Percentiles rank a stretch among this genome's conserved stretches.
Evolutionary conservation across 805 yeast species (phyloP).

Genomic region (Hagleromyces aurorensis): DNA sequence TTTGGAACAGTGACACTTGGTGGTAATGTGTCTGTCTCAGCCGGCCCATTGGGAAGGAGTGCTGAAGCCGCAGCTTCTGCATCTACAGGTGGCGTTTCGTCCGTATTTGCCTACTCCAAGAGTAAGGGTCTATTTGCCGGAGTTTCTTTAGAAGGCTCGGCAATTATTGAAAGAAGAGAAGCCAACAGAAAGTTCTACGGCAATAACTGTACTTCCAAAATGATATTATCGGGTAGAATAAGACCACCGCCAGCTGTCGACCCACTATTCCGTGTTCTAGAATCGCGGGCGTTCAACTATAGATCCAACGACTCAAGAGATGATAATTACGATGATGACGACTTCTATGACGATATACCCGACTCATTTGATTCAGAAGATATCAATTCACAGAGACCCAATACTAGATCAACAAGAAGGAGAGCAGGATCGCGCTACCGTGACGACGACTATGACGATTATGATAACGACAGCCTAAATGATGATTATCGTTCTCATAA

Average conservation of each 20-base stretch:
- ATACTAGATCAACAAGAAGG: conserved; percentile 25
- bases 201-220: conserved; percentile 75
- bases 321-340: conserved; percentile 55
- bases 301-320: conserved; percentile 57
- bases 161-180: conserved; percentile 92
- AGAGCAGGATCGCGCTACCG: conserved; percentile 23
- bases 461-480: conserved; percentile 21
- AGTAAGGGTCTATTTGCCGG: conserved; percentile 97
- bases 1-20: conserved; percentile 92
- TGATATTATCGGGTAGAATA: conserved; percentile 77
- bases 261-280: conserved; percentile 75
- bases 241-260: conserved; percentile 91
- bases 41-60: conserved; percentile 94
- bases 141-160: conserved; percentile 94
- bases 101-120: conserved; percentile 88
- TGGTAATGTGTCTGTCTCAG: conserved; percentile 91
- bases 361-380: conserved; percentile 36
- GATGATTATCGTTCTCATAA: too few species aligned
- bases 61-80: conserved; percentile 98
- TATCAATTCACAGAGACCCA: conserved; percentile 17
- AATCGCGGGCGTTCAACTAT: conserved; percentile 71
- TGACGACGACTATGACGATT: conserved; percentile 21
- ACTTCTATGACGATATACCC: conserved; percentile 51
- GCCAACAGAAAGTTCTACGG: conserved; percentile 96
- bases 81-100: conserved; percentile 76